Evolutionary conservation across 106 monocot species (phyloP).

Genomic region (Dendrobium chrysotoxum): DNA sequence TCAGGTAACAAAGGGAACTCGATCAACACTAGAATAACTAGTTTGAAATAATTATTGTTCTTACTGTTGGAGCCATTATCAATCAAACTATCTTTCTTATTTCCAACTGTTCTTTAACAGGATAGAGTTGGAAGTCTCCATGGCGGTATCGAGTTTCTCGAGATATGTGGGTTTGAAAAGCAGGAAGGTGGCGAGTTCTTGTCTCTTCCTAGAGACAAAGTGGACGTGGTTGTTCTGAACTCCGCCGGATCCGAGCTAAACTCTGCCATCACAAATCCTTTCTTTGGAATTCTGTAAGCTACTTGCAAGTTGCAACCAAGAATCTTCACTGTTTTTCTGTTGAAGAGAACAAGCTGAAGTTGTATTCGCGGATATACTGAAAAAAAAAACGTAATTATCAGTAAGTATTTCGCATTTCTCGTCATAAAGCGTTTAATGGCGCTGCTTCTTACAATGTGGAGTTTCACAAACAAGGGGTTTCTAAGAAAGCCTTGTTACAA

Average conservation of each 20-base stretch:
- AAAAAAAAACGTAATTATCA: no score
- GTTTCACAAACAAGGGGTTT: no score
- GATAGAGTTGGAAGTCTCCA: constrained; percentile 71
- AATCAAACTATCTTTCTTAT: neutral
- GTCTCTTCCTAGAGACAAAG: constrained; percentile 63
- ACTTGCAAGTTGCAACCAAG: no score
- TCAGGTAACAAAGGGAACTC: constrained; percentile 31
- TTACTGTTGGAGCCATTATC: neutral
- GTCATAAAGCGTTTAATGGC: no score
- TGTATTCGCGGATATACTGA: no score
- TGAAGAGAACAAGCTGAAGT: no score
- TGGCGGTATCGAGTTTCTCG: constrained; percentile 76
- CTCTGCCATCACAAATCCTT: constrained; percentile 84
- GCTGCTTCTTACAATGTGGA: no score
- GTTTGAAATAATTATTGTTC: neutral
- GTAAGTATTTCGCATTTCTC: no score
- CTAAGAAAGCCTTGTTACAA: no score
- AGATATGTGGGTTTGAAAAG: constrained; percentile 83
- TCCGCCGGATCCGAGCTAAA: constrained; percentile 74
- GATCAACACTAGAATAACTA: neutral
- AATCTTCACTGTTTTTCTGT: no score
- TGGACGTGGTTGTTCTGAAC: constrained; percentile 59
- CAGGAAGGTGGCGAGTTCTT: constrained; percentile 59
- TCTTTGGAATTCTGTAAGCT: constrained; percentile 81
- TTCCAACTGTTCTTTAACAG: constrained; percentile 25